These are phyloP conservation scores for Cryptococcus depauperatus DNA, from an alignment of 1,284 basidiomycete species.

Conservation along the genomic window DNA sequence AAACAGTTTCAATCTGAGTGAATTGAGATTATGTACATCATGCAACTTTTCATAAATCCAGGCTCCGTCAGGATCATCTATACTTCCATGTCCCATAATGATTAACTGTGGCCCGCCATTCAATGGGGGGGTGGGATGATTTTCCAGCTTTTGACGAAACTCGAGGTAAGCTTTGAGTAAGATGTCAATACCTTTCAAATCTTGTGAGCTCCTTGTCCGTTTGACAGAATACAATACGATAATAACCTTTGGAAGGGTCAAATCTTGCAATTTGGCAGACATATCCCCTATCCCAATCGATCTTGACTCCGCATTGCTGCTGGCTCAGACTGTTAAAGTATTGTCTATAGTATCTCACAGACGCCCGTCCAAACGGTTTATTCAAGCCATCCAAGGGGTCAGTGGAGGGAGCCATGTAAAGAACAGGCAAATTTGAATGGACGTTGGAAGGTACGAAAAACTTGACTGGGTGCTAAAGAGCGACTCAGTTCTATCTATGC, in stretches of 20 bases:
- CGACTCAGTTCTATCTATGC: neutral
- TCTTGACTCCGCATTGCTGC: slow-evolving; percentile 48
- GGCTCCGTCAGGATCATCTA: slow-evolving; percentile 49
- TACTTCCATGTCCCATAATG: slow-evolving; percentile 77
- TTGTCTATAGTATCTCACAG: slow-evolving; percentile 33
- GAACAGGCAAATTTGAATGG: slow-evolving; percentile 46
- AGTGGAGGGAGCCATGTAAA: slow-evolving; percentile 43
- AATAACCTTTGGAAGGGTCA: slow-evolving; percentile 61
- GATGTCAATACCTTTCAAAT: slow-evolving; percentile 27
- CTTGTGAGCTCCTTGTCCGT: neutral
- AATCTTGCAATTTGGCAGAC: slow-evolving; percentile 78
- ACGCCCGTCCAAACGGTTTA: slow-evolving; percentile 50
- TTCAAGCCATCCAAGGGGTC: slow-evolving; percentile 71
- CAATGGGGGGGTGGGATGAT: slow-evolving; percentile 31
- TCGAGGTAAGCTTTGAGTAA: slow-evolving; percentile 62
- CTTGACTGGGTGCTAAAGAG: slow-evolving; percentile 66
- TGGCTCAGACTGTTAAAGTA: slow-evolving; percentile 31
- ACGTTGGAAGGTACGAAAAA: slow-evolving; percentile 80
- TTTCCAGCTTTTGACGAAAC: slow-evolving; percentile 58
- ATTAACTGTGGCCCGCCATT: slow-evolving; percentile 68
- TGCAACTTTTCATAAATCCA: slow-evolving; percentile 57
- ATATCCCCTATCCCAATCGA: slow-evolving; percentile 68
- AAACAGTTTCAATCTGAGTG: neutral
- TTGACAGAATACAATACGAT: neutral
- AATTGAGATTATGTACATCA: slow-evolving; percentile 6